Evolutionary conservation across 768 basidiomycete species (phyloP), one percentile per base, ranked within the genome.

Genomic region (Tulasnella sp.): DNA sequence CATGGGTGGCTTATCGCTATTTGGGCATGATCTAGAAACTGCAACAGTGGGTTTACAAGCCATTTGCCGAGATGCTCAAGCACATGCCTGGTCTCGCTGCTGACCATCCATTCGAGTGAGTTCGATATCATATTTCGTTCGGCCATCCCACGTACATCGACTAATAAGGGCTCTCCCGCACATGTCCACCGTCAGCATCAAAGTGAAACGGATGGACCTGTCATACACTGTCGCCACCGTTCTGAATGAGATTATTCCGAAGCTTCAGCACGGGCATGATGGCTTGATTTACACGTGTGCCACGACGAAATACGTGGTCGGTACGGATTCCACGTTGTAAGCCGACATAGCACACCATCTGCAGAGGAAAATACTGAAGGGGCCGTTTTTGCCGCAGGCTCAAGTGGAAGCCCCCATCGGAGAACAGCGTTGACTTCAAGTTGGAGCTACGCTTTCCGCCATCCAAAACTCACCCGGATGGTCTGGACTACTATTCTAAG

Each of bases 321-420:
- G 94, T 3, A 99, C 98, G 16, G 98, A 99, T 84, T 85, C 86
- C 4, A 94, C 94, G 82, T 96, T 99, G 97, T 98, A 81, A 83
- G 92, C 86, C 20, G 22, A 41, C 12, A 74, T 42, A 50, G 24
- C 31, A 22, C 50, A 28, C 7, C 37, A 28, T 69, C 20, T 9
- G 16, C 11, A 54, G 54, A 54, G 24, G 24, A 24, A 0, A 28
- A 24, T 50, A 40, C 41, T 75, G 74, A 75, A 3, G 74, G 37
- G 20, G 0, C 44, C n/a, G 60, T 37, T 77, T 46, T n/a, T 20
- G 31, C 80, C 54, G 41, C 83, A 99, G 97, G 82, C 86, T 99
- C 84, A 99, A 99, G 86, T 99, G 98, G 98, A 99, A 99, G 86
- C 96, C 97, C 1, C 96, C 98, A 0, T 94, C 93, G 1, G 97